A percentile compares a stretch with the other conserved stretches of the same genome.
Evolutionary conservation across 352 stramenopile species (phyloP).

Genomic region (Thraustochytrium sp.): DNA sequence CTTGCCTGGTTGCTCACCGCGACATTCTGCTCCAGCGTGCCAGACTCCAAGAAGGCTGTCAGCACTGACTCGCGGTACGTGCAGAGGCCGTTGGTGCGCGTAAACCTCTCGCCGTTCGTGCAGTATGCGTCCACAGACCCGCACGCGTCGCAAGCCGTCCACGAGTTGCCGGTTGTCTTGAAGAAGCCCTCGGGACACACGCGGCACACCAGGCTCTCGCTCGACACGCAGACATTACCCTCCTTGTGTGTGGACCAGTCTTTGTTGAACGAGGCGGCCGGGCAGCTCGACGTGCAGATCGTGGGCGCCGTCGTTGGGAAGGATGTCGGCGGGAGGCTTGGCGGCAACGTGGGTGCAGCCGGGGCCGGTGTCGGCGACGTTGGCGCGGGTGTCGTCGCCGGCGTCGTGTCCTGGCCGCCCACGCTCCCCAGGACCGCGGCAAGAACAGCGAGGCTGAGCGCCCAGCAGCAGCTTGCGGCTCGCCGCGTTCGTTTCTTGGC

Average conservation of each 20-base stretch:
- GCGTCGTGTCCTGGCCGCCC: too few species aligned
- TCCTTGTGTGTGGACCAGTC: not conserved
- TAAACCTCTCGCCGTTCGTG: not conserved
- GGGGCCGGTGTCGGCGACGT: not conserved
- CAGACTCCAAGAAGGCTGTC: not conserved
- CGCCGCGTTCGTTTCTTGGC: too few species aligned
- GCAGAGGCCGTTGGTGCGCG: not conserved
- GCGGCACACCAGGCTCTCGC: not conserved
- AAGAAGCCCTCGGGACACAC: not conserved
- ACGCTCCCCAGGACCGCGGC: too few species aligned
- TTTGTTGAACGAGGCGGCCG: not conserved
- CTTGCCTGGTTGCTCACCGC: not conserved
- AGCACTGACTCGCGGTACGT: not conserved
- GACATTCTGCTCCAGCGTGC: not conserved
- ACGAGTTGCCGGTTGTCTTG: constrained; percentile 34
- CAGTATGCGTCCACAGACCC: not conserved
- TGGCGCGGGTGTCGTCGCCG: too few species aligned
- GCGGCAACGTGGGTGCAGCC: not conserved
- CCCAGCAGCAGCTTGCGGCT: too few species aligned
- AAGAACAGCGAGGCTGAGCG: too few species aligned
- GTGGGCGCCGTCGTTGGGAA: not conserved
- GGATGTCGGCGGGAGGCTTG: not conserved
- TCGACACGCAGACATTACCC: not conserved
- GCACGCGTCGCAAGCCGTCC: constrained; percentile 8
- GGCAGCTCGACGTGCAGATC: not conserved